Evolutionary conservation across 768 basidiomycete genomes (phyloP).

Genomic region (Tricholoma sp.): DNA sequence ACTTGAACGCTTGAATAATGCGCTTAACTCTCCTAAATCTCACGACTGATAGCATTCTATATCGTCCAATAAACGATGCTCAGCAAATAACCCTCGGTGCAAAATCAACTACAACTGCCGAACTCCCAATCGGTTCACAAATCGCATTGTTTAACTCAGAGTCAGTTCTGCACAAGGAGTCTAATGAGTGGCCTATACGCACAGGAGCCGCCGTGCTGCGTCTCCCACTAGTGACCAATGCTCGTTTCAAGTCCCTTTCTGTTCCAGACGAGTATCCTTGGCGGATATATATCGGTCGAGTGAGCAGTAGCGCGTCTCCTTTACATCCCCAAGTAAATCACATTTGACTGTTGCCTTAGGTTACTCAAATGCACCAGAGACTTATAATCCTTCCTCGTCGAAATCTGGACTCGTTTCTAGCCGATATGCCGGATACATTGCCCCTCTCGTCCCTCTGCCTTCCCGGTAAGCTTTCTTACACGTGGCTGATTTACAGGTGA

Average conservation of each 20-base stretch:
- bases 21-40: slow-evolving; percentile 6
- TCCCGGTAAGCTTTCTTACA: slow-evolving; percentile 50
- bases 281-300: slow-evolving; percentile 51
- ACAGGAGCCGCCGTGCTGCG: slow-evolving; percentile 21
- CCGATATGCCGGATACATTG: slow-evolving; percentile 58
- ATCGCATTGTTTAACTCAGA: neutral
- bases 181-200: slow-evolving; percentile 20
- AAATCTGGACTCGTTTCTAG: slow-evolving; percentile 48
- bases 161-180: neutral
- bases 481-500: slow-evolving; percentile 10
- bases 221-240: slow-evolving; percentile 24
- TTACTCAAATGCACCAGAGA: slow-evolving; percentile 36
- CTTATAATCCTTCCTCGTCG: slow-evolving; percentile 60
- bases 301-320: slow-evolving; percentile 24
- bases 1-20: neutral
- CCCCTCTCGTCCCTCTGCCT: slow-evolving; percentile 72
- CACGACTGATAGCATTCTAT: neutral
- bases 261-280: slow-evolving; percentile 47
- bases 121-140: neutral
- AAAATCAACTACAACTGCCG: neutral
- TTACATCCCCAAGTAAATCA: neutral
- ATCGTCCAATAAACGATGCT: neutral
- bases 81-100: neutral
- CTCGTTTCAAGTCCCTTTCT: slow-evolving; percentile 42
- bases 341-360: slow-evolving; percentile 25